These are phyloP conservation scores for Trichoderma afroharzianum DNA, from an alignment of 2,329 filamentous ascomycete species.

Conservation along the genomic window DNA sequence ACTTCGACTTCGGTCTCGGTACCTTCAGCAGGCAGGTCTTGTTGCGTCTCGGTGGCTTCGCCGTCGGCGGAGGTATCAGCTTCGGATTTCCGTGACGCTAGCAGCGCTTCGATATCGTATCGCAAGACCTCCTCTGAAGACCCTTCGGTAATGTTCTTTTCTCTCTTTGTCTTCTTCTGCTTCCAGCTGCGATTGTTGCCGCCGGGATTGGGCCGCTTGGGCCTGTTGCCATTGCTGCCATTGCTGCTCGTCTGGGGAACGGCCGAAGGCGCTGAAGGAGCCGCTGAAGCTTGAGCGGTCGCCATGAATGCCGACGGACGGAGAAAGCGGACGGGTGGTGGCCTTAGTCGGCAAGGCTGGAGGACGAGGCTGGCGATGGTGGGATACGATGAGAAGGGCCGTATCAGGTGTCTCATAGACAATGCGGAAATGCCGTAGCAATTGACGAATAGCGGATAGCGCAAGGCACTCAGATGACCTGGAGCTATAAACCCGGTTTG, in stretches of 20 bases:
- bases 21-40: conserved; percentile 59
- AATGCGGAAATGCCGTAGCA: background rate
- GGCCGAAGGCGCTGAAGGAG: background rate
- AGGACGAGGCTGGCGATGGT: background rate
- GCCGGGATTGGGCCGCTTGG: conserved; percentile 25
- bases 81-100: conserved; percentile 39
- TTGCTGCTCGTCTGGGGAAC: conserved; percentile 9
- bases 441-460: background rate
- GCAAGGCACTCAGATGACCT: background rate
- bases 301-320: conserved; percentile 18
- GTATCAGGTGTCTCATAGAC: conserved; percentile 20
- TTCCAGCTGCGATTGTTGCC: conserved; percentile 29
- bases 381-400: background rate
- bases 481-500: background rate
- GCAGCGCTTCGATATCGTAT: conserved; percentile 57
- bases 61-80: conserved; percentile 28
- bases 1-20: conserved; percentile 81
- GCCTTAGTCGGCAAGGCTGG: background rate
- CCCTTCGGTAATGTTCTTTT: conserved; percentile 58
- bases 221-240: conserved; percentile 7
- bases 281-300: conserved; percentile 13
- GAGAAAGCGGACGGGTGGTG: background rate
- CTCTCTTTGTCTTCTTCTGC: conserved; percentile 54
- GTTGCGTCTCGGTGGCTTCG: conserved; percentile 16
- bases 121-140: conserved; percentile 65